A percentile compares a stretch with the other conserved stretches of the same genome.
These are phyloP conservation scores for Flaveria trinervia DNA, from an alignment of 129 eudicot genomes.

Conservation along the genomic window DNA sequence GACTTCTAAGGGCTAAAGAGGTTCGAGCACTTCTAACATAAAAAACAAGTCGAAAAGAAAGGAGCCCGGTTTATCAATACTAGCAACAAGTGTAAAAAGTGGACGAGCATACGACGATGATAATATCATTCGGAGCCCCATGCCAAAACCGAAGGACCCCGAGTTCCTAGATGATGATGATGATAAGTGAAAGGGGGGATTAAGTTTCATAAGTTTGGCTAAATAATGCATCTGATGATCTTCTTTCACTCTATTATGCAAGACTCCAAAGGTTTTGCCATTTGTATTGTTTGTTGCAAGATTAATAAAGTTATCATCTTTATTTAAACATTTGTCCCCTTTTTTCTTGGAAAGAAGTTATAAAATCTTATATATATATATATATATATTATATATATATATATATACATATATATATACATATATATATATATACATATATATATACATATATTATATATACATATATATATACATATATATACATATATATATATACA, in stretches of 20 bases:
- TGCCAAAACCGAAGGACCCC: constrained; percentile 70
- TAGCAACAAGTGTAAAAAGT: constrained; percentile 34
- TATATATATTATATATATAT: not conserved
- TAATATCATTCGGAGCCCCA: constrained; percentile 34
- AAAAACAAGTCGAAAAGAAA: constrained; percentile 21
- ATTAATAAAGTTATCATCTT: not conserved
- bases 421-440: not conserved
- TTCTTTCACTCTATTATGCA: constrained; percentile 10
- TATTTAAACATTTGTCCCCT: not conserved
- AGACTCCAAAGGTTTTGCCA: constrained; percentile 8
- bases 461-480: too few relatives aligned
- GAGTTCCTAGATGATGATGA: constrained; percentile 54
- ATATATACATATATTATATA: too few relatives aligned
- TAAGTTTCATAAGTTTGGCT: constrained; percentile 12
- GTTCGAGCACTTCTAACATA: not conserved
- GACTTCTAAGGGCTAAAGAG: constrained; percentile 49
- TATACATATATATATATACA: too few relatives aligned
- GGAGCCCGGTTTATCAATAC: constrained; percentile 36
- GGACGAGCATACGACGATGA: constrained; percentile 46
- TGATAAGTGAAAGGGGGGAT: constrained; percentile 18
- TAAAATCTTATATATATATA: not conserved
- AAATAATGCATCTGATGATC: constrained; percentile 25
- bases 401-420: not conserved
- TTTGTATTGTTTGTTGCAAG: constrained; percentile 13
- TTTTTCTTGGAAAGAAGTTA: not conserved